Evolutionary conservation across 2,329 filamentous ascomycete species (phyloP), one percentile per base, ranked within the genome.

Genomic region (Rhynchosporium secalis): DNA sequence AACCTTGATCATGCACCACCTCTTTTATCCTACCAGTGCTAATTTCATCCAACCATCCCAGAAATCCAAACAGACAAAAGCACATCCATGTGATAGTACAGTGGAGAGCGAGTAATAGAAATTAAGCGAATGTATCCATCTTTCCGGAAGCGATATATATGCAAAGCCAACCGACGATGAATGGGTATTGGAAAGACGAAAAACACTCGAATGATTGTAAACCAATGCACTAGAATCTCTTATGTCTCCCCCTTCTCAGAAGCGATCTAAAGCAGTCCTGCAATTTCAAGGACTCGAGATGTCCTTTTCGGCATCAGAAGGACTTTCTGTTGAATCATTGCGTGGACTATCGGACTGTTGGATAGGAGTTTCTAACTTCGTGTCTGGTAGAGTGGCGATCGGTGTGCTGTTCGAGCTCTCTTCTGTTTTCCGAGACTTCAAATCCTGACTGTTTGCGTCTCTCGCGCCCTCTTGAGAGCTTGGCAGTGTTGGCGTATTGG

Each of bases 401-500:
- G 67, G 67, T 12, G 70, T 69, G 4, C 56, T 61, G 47, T 67
- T 68, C 40, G 60, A 57, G 43, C 66, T 68, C 29, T 69, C 68
- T 33, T 71, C 68, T 3, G 52, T 62, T 52, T 70, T 71, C 28
- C 64, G 58, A 33, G 54, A 29, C 58, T 66, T 70, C 1, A 64
- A 41, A 46, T 73, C 71, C 58, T 69, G 69, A 58, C 69, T 73
- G 38, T 62, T 69, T 2, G 66, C 64, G 40, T 72, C 71, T 47
- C 59, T 54, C 5, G 65, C 60, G 12, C 65, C 68, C 58, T 73
- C 72, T 1, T 63, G 57, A 7, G 72, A 71, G 51, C 47, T 73
- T 40, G 69, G 69, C n/a, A 72, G 15, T 0, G 84, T 88, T 12
- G 86, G 86, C 0, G 86, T 88, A 69, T 86, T 87, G 8, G 84